Evolutionary conservation across 2,329 filamentous ascomycete species (phyloP), one percentile per base, ranked within the genome.

Genomic region (Coniochaeta sp.): DNA sequence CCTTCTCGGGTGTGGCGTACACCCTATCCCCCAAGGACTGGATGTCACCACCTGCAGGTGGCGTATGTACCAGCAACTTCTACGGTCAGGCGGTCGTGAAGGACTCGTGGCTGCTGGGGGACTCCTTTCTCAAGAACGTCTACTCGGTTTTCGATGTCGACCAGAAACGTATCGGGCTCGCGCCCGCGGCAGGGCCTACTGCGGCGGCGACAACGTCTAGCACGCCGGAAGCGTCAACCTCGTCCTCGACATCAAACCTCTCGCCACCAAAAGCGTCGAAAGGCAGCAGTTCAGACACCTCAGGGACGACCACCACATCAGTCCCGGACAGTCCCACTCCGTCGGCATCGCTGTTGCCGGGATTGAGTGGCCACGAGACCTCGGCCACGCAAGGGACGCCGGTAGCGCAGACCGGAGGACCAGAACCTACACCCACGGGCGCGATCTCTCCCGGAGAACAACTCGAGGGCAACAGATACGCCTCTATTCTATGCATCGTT

Each of bases 121-220:
- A 91, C 58, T 81, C 86, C 1, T 95, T 95, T 60, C 70, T 96
- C 55, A 95, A 95, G 72, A 95, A 95, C 59, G 90, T 95, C 14
- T 95, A 95, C 64, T 76, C 82, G 1, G 85, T 94, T 22, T 95
- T 95, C 64, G 91, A 96, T 65, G 81, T 81, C 50, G 89, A 92
- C 56, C 63, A 82, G 57, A 69, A 67, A 40, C 78, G 77, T 49
- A 81, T 91, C 57, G 87, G 71, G 13, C 71, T 74, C 52, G 70
- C 70, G 32, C 57, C 62, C 42, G 70, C 67, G 51, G 56, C 64
- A 22, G 53, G 57, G 13, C 47, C 58, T 24, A 51, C 54, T 46
- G 52, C 51, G 47, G 61, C 60, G 3, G 50, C 60, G 8, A 55
- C 53, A 3, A 55, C 58, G 6, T 48, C 62, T 16, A 30, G 27